A percentile compares a stretch with the other conserved stretches of the same genome.
Conservation (phyloP, 441 rosid genomes). For the Manihot esculenta region DNA sequence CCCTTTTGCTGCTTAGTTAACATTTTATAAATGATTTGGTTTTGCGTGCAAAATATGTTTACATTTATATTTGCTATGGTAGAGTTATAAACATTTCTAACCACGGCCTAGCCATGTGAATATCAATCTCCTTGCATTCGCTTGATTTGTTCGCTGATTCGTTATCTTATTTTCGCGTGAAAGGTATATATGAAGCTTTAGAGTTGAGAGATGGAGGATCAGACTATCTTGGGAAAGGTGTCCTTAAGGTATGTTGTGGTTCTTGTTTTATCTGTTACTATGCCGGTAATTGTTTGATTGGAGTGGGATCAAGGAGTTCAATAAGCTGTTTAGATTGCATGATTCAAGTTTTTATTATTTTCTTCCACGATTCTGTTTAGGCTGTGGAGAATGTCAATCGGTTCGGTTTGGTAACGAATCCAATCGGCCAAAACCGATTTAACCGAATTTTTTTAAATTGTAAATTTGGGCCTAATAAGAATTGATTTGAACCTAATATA, state of each 20-base stretch:
- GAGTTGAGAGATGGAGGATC: conserved; percentile 93
- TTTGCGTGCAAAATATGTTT: neutral
- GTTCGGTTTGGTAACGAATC: no score
- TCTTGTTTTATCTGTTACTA: neutral
- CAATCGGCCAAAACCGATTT: no score
- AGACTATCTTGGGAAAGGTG: conserved; percentile 95
- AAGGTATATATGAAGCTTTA: conserved; percentile 88
- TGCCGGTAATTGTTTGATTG: neutral
- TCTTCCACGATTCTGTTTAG: conserved; percentile 30
- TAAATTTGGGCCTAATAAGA: no score
- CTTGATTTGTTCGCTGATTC: neutral
- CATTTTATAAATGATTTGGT: neutral
- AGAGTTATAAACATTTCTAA: neutral
- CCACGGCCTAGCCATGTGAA: neutral
- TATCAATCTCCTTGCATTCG: neutral
- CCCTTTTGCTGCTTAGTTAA: neutral
- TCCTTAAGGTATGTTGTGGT: conserved; percentile 48
- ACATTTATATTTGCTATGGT: neutral
- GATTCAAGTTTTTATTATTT: neutral
- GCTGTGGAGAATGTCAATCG: conserved; percentile 89
- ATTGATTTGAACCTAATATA: no score
- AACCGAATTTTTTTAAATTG: no score
- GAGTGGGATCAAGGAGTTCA: neutral
- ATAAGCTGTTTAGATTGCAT: neutral
- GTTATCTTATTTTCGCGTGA: neutral